Evolutionary conservation across 352 stramenopile genomes (phyloP).

Genomic region (Phytophthora chlamydospora): DNA sequence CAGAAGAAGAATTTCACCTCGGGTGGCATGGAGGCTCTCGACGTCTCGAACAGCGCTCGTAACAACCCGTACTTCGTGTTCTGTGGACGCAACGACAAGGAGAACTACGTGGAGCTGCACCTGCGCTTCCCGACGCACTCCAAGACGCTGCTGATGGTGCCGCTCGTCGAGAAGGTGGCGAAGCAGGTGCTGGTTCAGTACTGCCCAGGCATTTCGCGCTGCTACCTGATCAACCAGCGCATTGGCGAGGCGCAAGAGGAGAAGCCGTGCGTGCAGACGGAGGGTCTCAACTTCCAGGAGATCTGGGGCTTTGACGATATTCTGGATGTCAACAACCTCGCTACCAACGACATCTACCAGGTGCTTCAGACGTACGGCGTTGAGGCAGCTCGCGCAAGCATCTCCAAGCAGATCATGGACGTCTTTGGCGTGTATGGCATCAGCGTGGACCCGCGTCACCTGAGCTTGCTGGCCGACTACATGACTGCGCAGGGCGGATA

Average conservation of each 20-base stretch:
- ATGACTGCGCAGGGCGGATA: constrained; percentile 98
- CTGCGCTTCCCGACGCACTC: constrained; percentile 89
- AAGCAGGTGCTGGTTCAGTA: constrained; percentile 88
- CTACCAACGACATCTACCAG: constrained; percentile 98
- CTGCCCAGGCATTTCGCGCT: constrained; percentile 88
- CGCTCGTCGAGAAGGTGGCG: constrained; percentile 87
- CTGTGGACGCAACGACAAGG: constrained; percentile 75
- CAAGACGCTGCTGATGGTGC: constrained; percentile 90
- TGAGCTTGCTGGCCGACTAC: constrained; percentile 99
- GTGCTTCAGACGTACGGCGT: constrained; percentile 98
- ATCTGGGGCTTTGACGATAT: constrained; percentile 95
- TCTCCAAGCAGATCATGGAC: constrained; percentile 98
- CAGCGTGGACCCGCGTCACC: constrained; percentile 97
- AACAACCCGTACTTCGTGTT: constrained; percentile 91
- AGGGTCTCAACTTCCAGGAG: constrained; percentile 98
- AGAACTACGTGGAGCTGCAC: constrained; percentile 86
- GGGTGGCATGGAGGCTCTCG: constrained; percentile 73
- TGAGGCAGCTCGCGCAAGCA: constrained; percentile 96
- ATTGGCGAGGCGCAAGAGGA: constrained; percentile 81
- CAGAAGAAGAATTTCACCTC: constrained; percentile 52
- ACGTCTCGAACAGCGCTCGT: constrained; percentile 73
- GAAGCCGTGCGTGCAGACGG: constrained; percentile 90
- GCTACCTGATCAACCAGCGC: constrained; percentile 91
- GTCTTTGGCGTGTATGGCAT: constrained; percentile 99
- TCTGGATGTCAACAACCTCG: constrained; percentile 95